Base-by-base conservation (phyloP, 2,329 filamentous ascomycete genomes). In the Neopestalotiopsis sp. region DNA sequence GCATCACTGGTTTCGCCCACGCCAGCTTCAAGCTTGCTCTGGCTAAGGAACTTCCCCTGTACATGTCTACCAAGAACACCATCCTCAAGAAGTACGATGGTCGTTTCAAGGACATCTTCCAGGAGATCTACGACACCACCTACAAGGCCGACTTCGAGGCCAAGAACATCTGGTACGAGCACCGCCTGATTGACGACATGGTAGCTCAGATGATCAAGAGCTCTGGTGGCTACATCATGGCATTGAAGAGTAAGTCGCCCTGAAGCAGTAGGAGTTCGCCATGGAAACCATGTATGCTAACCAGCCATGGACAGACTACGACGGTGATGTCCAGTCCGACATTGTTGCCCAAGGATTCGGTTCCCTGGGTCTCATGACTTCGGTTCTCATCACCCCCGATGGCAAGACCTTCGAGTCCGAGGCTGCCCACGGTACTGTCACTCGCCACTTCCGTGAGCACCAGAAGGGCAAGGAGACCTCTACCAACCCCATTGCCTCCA, bases 31-130 rank as follows among this genome's bases (percentile, higher is more conserved):
- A 98, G 90, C 90, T 98, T 74, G 95, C 96, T 42, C 85, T 98
- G 60, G 87, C 90, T 82, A 96, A 97, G 89, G 86, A 86, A 72
- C 86, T 97, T 74, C 96, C 96, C n/a, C 87, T 99, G 78, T 99
- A 98, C 88, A 97, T 98, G 95, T 97, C 94, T 89, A 99, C 96
- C 84, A 99, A 99, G 92, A 98, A 98, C 89, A 99, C 96, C 75
- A 99, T 99, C 77, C 86, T 99, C 75, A 99, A 99, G 89, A 95
- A 95, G 83, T 99, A 99, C 84, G 96, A 99, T 80, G 96, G 96
- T 66, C 90, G 93, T 77, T 99, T 99, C 90, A 98, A 98, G 91
- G 96, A 99, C 79, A 97, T 98, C 82, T 99, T 99, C 90, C 93
- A 99, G 88, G 93, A 97, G 79, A 90, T 98, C 77, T 99, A 95